Base-by-base conservation (phyloP, 2,329 filamentous ascomycete genomes). In the Ophiocordyceps camponoti-rufipedis region DNA sequence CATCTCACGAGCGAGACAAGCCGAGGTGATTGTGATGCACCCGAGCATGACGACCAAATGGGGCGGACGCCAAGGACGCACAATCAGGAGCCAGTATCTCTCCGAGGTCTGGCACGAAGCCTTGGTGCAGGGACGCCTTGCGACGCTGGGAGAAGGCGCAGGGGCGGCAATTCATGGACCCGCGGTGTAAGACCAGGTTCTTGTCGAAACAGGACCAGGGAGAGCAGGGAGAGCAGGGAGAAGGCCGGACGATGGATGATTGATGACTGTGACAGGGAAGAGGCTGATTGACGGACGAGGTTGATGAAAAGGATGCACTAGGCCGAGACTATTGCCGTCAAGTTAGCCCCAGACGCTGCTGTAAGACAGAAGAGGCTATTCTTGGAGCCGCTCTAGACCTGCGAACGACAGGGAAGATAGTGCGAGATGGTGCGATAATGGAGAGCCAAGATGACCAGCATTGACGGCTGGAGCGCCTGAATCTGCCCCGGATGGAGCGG, bases 1-100 rank as follows among this genome's bases (percentile, higher is more conserved):
- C 0, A 56, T 70, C 8, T 70, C 67, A 0, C 57, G 68, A 3
- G 66, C 67, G 0, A 54, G 63, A 3, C 63, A 68, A 41, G 67
- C 63, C 0, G 68, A 71, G 45, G 53, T 70, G 11, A 60, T 71
- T 5, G 11, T 71, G 11, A 68, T 71, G 65, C 58, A 68, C 41
- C 53, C 55, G 0, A 33, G 49, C 0, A 65, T 69, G 61, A 58
- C 55, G 49, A 28, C 46, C 52, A 23, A 14, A 41, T 2, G 42
- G n/a, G 14, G 35, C 23, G 42, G 32, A 1, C 44, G 45, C 5
- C 23, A 23, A 23, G 51, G 53, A 2, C 28, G 28, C 9, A 43
- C 18, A 8, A 45, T 53, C 13, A 51, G 47, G 10, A 52, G 58
- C 0, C 41, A 52, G 2, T 60, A 54, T 43, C 52, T 53, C 1